These are phyloP conservation scores for Crucibulum parvulum DNA, from an alignment of 1,284 basidiomycete genomes.

Conservation along the genomic window DNA sequence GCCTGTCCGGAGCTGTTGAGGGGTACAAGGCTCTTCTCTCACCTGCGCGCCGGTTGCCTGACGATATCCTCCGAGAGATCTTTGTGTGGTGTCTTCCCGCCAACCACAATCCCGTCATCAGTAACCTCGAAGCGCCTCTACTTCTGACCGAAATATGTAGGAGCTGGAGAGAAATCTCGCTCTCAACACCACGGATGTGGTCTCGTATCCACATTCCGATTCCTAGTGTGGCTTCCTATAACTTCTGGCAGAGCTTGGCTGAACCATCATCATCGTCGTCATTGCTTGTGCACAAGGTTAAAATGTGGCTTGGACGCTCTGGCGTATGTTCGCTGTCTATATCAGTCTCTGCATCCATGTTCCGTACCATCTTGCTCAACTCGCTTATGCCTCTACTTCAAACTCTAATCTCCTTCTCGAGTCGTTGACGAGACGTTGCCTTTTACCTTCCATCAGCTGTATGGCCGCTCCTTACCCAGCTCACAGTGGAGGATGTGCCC, in stretches of 20 bases:
- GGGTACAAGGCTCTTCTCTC: not conserved
- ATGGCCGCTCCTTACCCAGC: too few species aligned
- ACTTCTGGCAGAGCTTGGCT: not conserved
- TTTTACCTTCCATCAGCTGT: too few species aligned
- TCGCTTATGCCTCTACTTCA: too few species aligned
- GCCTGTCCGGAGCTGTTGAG: not conserved
- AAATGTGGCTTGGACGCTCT: slow-evolving; percentile 5
- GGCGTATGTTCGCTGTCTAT: slow-evolving; percentile 2
- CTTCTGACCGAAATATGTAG: not conserved
- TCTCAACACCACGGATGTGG: not conserved
- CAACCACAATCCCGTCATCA: not conserved
- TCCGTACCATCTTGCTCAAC: too few species aligned
- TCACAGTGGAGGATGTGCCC: too few species aligned
- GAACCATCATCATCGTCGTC: not conserved
- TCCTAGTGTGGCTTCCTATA: not conserved
- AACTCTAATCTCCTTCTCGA: too few species aligned
- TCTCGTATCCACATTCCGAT: not conserved
- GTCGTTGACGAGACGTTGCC: too few species aligned
- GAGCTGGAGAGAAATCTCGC: not conserved
- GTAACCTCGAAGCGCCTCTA: not conserved
- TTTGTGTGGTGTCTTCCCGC: not conserved
- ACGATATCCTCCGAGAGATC: not conserved
- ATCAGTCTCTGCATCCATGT: not conserved
- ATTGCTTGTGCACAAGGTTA: not conserved
- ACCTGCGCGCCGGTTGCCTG: not conserved